Evolutionary conservation across 345 rosid genomes (phyloP), one percentile per base, ranked within the genome.

Genomic region (Ceriops tagal): DNA sequence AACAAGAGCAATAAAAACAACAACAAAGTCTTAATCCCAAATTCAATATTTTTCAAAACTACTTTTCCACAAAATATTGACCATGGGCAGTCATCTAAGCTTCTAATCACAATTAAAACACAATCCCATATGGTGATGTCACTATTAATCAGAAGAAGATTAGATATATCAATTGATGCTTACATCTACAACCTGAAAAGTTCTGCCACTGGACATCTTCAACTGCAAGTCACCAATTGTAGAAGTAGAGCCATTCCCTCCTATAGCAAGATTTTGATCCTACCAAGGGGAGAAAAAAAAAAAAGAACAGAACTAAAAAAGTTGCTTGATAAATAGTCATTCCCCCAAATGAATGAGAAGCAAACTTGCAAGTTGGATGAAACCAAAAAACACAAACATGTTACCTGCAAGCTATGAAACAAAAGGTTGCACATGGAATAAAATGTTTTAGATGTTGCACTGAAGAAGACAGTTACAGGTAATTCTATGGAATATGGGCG

Each of bases 121-220:
- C 56, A 6, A 65, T 22, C 58, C 26, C 34, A 47, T 8, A 16
- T 53, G 6, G 47, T 47, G 20, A 35, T 16, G 19, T 9, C 53
- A 61, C 34, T 24, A 24, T 2, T 39, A 53, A 26, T 62, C 7
- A n/a, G 32, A 46, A 55, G 5, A 28, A 37, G n/a, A 8, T 21
- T 28, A n/a, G 57, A 34, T 37, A 22, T 21, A 53, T 26, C 16
- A 8, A 51, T 6, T 68, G 34, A 65, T 71, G 74, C 88, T 81
- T 65, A 85, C 88, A 75, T 86, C 84, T 64, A 81, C 67, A 47
- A 74, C 70, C 68, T 74, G 81, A 63, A 81, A 83, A 73, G 88
- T 78, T 72, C 78, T 81, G 69, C 80, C 73, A 15, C 72, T 5
- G 15, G 84, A 76, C 66, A 72, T 59, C 88, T 93, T 87, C 47